Conservation (phyloP, 768 basidiomycete species). For the Amanita pseudoporphyria region DNA sequence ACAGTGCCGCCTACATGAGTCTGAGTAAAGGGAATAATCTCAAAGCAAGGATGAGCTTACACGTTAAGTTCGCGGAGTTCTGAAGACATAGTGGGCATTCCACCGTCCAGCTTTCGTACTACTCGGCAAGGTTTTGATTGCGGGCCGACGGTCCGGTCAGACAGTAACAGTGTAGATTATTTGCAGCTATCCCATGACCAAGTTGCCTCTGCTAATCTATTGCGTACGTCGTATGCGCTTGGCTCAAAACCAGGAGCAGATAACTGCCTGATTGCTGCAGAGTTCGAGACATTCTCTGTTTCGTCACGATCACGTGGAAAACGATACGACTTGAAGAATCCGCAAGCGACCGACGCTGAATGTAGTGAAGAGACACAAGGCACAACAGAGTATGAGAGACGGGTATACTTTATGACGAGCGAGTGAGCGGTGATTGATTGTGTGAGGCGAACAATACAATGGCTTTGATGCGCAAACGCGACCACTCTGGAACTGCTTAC, state of each 20-base stretch:
- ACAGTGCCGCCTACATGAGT: slow-evolving; percentile 27
- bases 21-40: slow-evolving; percentile 7
- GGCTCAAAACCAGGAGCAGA: no score
- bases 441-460: not conserved
- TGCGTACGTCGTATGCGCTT: no score
- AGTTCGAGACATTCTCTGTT: no score
- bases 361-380: not conserved
- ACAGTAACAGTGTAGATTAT: no score
- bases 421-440: not conserved
- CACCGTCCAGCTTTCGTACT: no score
- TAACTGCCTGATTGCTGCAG: no score
- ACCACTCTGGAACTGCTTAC: not conserved
- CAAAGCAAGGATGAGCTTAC: slow-evolving; percentile 64
- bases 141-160: no score
- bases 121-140: no score
- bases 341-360: not conserved
- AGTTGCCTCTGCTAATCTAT: no score
- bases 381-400: not conserved
- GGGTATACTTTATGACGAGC: not conserved
- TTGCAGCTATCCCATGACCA: no score
- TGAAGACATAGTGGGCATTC: slow-evolving; percentile 2
- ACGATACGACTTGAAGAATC: not conserved
- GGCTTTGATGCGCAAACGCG: slow-evolving; percentile 2
- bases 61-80: slow-evolving; percentile 46
- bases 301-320: slow-evolving; percentile 7